Evolutionary conservation across 345 rosid species (phyloP), one percentile per base, ranked within the genome.

Genomic region (Cardamine resedifolia): DNA sequence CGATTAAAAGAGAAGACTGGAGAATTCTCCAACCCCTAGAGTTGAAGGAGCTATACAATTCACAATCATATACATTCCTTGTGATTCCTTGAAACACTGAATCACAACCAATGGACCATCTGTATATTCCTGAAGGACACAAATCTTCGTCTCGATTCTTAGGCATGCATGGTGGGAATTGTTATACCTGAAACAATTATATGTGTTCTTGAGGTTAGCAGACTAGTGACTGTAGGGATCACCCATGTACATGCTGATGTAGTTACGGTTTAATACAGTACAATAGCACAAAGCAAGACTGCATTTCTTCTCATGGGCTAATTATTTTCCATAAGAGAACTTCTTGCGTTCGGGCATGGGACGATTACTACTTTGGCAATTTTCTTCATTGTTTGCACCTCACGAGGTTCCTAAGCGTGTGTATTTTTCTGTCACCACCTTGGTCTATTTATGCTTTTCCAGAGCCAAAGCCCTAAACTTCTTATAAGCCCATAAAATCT

Each of bases 241-340:
- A n/a, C n/a, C 47, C 8, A 34, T 33, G n/a, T 50, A 33, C 4
- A 3, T 1, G 5, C 47, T 34, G 0, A 2, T 2, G 59, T 31
- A 65, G 45, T 14, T 7, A 31, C 70, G 50, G 15, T 14, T 19
- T 7, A 9, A 30, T 48, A 3, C 2, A 45, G 56, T 45, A 16
- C 30, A 65, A 3, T 21, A 20, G 21, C 57, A 45, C 5, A 28
- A 21, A 21, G 18, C 6, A 18, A 58, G 58, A 0, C 0, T 8
- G n/a, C 58, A 69, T 11, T 18, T 3, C 6, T 44, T 58, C 47
- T 45, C 12, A 4, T 70, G 73, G 10, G 2, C 3, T 9, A 44
- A 2, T 23, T 44, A n/a, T 57, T 69, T 44, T 10, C 56, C 56
- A 21, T 57, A 69, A 15, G 50, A 38, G 23, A 66, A n/a, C 20